Conservation (phyloP, 106 monocot species). For the Dioscorea dumetorum region DNA sequence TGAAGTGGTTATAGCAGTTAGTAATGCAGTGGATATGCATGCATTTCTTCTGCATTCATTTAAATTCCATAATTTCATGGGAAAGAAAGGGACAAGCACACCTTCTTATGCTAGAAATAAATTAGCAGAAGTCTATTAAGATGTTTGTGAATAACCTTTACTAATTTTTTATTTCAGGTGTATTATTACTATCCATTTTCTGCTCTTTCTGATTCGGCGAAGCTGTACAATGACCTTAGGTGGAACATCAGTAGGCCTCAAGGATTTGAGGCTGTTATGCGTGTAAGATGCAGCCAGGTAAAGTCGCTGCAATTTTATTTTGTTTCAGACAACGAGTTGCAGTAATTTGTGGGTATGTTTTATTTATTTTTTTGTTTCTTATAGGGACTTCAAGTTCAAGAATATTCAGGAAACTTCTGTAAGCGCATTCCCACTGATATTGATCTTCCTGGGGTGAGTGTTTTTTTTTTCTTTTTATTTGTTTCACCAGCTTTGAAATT, state of each 20-base stretch:
- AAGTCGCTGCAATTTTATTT: slow-evolving; percentile 2
- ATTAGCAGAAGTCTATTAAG: too few species aligned
- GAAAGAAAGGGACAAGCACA: too few species aligned
- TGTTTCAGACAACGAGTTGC: neutral
- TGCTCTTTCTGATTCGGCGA: slow-evolving; percentile 86
- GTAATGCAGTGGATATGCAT: too few species aligned
- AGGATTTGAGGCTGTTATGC: slow-evolving; percentile 99
- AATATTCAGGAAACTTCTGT: slow-evolving; percentile 76
- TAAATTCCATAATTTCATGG: too few species aligned
- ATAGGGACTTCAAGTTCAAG: slow-evolving; percentile 83
- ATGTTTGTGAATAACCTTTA: neutral
- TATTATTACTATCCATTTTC: slow-evolving; percentile 97
- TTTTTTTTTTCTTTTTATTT: neutral
- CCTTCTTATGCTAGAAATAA: too few species aligned
- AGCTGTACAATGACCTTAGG: slow-evolving; percentile 96
- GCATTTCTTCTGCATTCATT: too few species aligned
- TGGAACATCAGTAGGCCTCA: slow-evolving; percentile 96
- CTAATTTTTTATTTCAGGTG: slow-evolving; percentile 41
- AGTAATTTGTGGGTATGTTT: neutral
- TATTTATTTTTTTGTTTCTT: neutral
- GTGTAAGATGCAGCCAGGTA: slow-evolving; percentile 91
- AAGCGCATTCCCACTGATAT: slow-evolving; percentile 84
- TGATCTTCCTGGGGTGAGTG: slow-evolving; percentile 77
- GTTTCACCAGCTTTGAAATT: neutral
- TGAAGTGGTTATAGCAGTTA: too few species aligned